phyloP scores from a whole-genome alignment of 1,139 yeast species.

The Candida smagusa region DNA sequence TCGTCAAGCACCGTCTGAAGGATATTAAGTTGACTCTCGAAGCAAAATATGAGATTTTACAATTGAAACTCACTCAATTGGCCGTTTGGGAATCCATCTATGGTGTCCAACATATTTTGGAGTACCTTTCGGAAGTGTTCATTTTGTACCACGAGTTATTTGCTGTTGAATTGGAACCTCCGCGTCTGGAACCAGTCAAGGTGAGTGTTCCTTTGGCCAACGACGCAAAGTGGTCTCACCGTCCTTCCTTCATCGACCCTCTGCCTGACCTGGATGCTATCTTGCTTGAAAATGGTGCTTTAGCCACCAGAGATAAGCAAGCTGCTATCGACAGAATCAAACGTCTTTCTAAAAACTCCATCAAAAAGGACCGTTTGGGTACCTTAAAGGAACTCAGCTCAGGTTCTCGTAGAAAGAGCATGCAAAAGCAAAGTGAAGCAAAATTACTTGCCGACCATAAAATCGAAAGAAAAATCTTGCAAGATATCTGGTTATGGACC shows the following conservation, averaged over 20 bases:
- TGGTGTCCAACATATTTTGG: constrained; percentile 62
- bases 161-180: constrained; percentile 24
- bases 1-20: constrained; percentile 28
- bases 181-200: constrained; percentile 6
- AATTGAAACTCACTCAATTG: constrained; percentile 72
- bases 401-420: constrained; percentile 3
- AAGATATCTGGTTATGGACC: constrained; percentile 73
- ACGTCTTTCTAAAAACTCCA: constrained; percentile 14
- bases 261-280: constrained; percentile 10
- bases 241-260: constrained; percentile 47
- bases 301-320: constrained; percentile 11
- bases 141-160: constrained; percentile 57
- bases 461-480: constrained; percentile 36
- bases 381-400: constrained; percentile 7
- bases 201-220: constrained; percentile 14
- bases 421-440: constrained; percentile 1
- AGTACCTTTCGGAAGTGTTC: constrained; percentile 64
- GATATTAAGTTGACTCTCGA: constrained; percentile 27
- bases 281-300: constrained; percentile 8
- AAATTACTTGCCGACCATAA: constrained; percentile 3
- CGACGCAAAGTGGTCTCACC: constrained; percentile 39
- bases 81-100: constrained; percentile 64
- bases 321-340: constrained; percentile 20
- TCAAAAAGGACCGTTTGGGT: constrained; percentile 6
- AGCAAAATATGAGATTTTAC: constrained; percentile 57